Evolutionary conservation across 345 rosid genomes (phyloP), one percentile per base, ranked within the genome.

Genomic region (Arabis hirsuta): DNA sequence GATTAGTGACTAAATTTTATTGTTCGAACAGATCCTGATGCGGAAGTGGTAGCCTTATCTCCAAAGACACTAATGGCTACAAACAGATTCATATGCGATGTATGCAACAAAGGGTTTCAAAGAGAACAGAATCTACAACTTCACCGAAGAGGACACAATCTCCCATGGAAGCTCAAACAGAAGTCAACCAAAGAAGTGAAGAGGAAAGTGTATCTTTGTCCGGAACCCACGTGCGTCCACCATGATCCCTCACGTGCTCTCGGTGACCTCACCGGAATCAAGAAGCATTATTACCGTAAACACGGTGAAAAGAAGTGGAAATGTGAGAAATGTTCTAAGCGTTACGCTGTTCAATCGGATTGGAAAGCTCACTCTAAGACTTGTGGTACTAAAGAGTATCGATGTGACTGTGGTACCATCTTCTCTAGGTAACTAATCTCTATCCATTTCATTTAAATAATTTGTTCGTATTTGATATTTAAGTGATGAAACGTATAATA

Each of bases 251-350:
- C 91, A 22, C 80, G 94, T 73, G 92, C 96, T 53, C 94, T 90
- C 3, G 95, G 96, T 6, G 96, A 90, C 73, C 92, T 90, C 42
- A 88, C 96, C 20, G 96, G 94, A 31, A 83, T 90, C 63, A 90
- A 90, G 58, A 90, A 90, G 59, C 96, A 90, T 69, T 90, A 79
- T 63, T 90, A 82, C 7, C 81, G 96, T 29, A 90, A 90, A 75
- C 96, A 90, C 22, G 96, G 96, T 2, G 96, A 90, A 79, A 90
- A 90, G 78, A 90, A 88, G 71, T 90, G 92, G 95, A 88, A 90
- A 84, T 90, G 96, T 24, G 95, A 88, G 44, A 90, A 88, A 79
- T 90, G 96, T 64, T 84, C 94, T 0, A 90, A 90, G 81, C 65
- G 84, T 19, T 90, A 88, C 26, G 96, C 94, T 9, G 94, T 90